Evolutionary conservation across 2,329 filamentous ascomycete species (phyloP), one percentile per base, ranked within the genome.

Genomic region (Mycogone perniciosa): DNA sequence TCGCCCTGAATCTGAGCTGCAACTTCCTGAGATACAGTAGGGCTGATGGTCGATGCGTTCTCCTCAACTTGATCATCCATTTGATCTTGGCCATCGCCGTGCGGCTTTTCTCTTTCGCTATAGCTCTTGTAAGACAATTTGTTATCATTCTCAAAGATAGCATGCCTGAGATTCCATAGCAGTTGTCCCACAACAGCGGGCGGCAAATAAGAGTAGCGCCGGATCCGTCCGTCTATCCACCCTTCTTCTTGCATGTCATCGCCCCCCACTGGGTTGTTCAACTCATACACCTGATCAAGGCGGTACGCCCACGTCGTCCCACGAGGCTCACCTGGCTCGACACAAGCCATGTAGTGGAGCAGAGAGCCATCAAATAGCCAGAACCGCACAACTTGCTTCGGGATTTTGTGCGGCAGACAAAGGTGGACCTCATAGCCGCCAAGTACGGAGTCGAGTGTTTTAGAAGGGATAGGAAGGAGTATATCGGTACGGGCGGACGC

Each of bases 351-450:
- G 59, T 84, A 84, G 47, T 70, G 75, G 7, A 86, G 63, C 50
- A 76, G 65, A 71, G 76, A 31, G 60, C 66, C 11, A 70, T 79
- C 71, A 56, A 83, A 82, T 11, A 86, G 69, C 83, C 83, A 86
- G 57, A 84, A 72, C n/a, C 82, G 79, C 13, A 65, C 69, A 5
- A 84, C 77, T 11, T 73, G 70, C 3, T 68, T 60, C 2, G 80
- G 79, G 26, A 86, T 73, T 44, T 71, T 74, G 67, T 79, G 84
- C 11, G 68, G 65, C 40, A 81, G 72, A 52, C 79, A 77, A 47
- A 85, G 72, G 59, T 83, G 74, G 49, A 80, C 71, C 49, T 77
- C 76, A 3, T 64, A 67, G 2, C 80, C 75, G 7, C 70, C 63
- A 7, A 76, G 57, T 33, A 86, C 77, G 9, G 71, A 63, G 6